A percentile compares a stretch with the other conserved stretches of the same genome.
Conservation (phyloP, 2,329 filamentous ascomycete species). For the Botryotinia convoluta region DNA sequence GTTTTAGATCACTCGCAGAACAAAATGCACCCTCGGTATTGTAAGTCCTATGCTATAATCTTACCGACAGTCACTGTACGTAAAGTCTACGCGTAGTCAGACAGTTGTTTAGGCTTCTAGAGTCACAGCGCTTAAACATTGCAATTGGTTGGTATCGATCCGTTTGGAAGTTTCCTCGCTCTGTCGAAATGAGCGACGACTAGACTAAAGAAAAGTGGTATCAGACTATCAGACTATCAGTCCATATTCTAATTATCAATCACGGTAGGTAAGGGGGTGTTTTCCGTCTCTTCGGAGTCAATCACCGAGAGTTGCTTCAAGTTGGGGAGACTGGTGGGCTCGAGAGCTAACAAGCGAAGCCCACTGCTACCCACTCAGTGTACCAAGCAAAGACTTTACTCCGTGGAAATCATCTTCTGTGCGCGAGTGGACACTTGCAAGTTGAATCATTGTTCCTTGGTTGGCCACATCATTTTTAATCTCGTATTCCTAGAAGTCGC, state of each 20-base stretch:
- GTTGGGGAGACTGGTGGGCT: not conserved
- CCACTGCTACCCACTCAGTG: not conserved
- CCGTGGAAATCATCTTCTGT: not conserved
- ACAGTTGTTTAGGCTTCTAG: not conserved
- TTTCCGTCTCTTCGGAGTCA: not conserved
- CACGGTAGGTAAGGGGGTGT: not conserved
- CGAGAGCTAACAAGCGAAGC: not conserved
- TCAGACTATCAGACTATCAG: not conserved
- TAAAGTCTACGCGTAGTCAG: not conserved
- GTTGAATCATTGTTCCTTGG: not conserved
- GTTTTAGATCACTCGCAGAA: constrained; percentile 1
- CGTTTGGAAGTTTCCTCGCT: not conserved
- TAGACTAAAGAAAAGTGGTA: not conserved
- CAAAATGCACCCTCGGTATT: not conserved
- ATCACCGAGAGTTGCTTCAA: not conserved
- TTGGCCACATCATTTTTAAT: constrained; percentile 15
- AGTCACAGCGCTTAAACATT: not conserved
- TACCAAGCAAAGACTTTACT: not conserved
- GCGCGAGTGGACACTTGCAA: not conserved
- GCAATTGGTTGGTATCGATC: not conserved
- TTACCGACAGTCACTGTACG: not conserved
- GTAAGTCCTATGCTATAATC: not conserved
- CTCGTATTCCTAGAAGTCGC: not conserved
- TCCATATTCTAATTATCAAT: not conserved
- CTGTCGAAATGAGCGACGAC: not conserved